Conservation (phyloP, 176 grass and related monocot species). For the Zizania latifolia region DNA sequence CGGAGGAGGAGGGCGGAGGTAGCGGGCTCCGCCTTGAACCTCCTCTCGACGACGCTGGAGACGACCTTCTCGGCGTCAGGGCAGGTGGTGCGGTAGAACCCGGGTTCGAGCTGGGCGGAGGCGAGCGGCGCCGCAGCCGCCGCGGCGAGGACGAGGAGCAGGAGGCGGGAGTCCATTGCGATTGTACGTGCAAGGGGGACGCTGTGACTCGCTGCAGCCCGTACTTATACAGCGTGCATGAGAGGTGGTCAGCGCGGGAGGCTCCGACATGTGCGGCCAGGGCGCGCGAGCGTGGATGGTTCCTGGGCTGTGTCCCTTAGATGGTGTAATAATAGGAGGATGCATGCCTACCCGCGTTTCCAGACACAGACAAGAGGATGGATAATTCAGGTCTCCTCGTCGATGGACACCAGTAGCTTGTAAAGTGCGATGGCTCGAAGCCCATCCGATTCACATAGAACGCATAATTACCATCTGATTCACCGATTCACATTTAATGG, state of each 20-base stretch:
- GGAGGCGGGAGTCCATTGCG: constrained; percentile 29
- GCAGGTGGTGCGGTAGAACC: constrained; percentile 39
- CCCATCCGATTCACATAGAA: too few species aligned
- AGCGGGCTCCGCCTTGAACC: constrained; percentile 29
- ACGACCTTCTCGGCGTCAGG: constrained; percentile 42
- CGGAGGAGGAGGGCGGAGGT: constrained; percentile 41
- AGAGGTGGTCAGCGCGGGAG: constrained; percentile 11
- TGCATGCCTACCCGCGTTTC: too few species aligned
- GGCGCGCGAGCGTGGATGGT: neutral
- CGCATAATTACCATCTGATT: too few species aligned
- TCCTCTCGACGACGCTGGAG: constrained; percentile 14
- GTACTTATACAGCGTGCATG: constrained; percentile 30
- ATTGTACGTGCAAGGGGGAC: neutral
- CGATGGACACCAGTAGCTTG: too few species aligned
- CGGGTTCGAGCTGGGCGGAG: constrained; percentile 21
- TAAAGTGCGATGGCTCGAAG: too few species aligned
- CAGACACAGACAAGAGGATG: too few species aligned
- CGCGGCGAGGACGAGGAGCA: constrained; percentile 1
- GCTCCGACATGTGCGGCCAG: constrained; percentile 10
- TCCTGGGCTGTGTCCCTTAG: too few species aligned
- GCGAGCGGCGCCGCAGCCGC: neutral
- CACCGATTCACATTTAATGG: too few species aligned
- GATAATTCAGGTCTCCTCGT: too few species aligned
- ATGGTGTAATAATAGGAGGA: constrained; percentile 37
- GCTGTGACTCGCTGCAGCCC: neutral